Evolutionary conservation across 2,329 filamentous ascomycete species (phyloP).

Genomic region (Phoma herbarum): DNA sequence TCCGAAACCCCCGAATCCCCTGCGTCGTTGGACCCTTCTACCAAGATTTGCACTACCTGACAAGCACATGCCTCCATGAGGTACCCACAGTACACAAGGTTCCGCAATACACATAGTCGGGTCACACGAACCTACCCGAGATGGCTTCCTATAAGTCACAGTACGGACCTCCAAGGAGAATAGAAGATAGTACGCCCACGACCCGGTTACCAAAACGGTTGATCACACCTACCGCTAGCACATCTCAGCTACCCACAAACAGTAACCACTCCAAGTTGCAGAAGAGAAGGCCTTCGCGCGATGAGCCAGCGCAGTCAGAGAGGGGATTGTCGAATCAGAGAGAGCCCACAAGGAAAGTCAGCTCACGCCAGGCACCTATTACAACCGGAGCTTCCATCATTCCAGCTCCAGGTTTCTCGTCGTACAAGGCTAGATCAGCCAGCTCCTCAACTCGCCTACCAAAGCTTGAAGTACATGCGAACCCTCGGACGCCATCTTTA

Average conservation of each 20-base stretch:
- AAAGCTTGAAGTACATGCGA: slow-evolving; percentile 47
- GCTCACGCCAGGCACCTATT: slow-evolving; percentile 35
- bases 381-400: slow-evolving; percentile 35
- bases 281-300: slow-evolving; percentile 46
- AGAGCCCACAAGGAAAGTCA: slow-evolving; percentile 29
- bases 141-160: slow-evolving; percentile 56
- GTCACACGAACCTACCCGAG: slow-evolving; percentile 48
- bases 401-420: slow-evolving; percentile 26
- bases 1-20: slow-evolving; percentile 29
- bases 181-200: slow-evolving; percentile 43
- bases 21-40: slow-evolving; percentile 28
- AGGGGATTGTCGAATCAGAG: slow-evolving; percentile 32
- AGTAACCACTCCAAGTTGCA: slow-evolving; percentile 46
- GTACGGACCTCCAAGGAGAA: slow-evolving; percentile 44
- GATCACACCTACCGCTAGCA: slow-evolving; percentile 44
- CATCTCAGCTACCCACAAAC: slow-evolving; percentile 37
- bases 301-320: slow-evolving; percentile 38
- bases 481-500: slow-evolving; percentile 57
- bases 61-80: slow-evolving; percentile 53
- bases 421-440: slow-evolving; percentile 36
- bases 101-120: slow-evolving; percentile 45
- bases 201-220: slow-evolving; percentile 51
- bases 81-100: slow-evolving; percentile 47
- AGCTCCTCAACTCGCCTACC: slow-evolving; percentile 45
- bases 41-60: slow-evolving; percentile 35